Conservation (phyloP, 2,329 filamentous ascomycete species). For the Aspergillus bombycis region DNA sequence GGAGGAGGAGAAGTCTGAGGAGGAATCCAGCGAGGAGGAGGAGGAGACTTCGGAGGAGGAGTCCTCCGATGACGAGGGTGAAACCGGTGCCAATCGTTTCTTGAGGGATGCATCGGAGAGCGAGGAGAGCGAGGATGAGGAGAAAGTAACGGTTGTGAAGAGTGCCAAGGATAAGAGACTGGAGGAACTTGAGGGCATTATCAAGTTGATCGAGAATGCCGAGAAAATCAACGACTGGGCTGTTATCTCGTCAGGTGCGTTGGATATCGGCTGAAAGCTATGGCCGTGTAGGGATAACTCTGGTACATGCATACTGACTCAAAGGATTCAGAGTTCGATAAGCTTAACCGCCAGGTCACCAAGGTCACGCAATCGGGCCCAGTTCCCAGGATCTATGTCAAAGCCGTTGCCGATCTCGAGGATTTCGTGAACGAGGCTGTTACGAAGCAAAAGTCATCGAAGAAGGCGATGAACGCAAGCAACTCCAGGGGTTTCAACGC, state of each 20-base stretch:
- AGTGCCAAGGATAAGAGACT: slow-evolving; percentile 97
- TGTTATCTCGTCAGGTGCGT: slow-evolving; percentile 81
- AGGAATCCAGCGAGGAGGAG: slow-evolving; percentile 58
- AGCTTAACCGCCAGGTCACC: slow-evolving; percentile 81
- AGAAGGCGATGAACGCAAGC: slow-evolving; percentile 98
- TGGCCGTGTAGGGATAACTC: neutral
- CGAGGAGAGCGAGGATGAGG: slow-evolving; percentile 82
- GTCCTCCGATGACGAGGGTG: slow-evolving; percentile 54
- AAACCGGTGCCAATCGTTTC: slow-evolving; percentile 78
- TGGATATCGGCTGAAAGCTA: neutral
- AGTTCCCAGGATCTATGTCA: slow-evolving; percentile 88
- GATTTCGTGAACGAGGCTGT: slow-evolving; percentile 92
- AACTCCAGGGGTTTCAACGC: slow-evolving; percentile 93
- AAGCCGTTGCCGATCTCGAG: slow-evolving; percentile 89
- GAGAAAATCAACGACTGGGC: slow-evolving; percentile 98
- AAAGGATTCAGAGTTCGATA: slow-evolving; percentile 76
- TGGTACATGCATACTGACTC: slow-evolving; percentile 16
- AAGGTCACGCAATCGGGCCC: slow-evolving; percentile 78
- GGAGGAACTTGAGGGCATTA: slow-evolving; percentile 88
- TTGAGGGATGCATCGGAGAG: slow-evolving; percentile 77
- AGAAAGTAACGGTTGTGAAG: slow-evolving; percentile 84
- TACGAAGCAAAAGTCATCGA: slow-evolving; percentile 91
- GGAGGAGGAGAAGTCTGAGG: slow-evolving; percentile 61
- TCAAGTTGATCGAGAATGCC: slow-evolving; percentile 92
- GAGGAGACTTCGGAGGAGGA: slow-evolving; percentile 63